These are phyloP conservation scores for Fusarium phyllophilum DNA, from an alignment of 2,329 filamentous ascomycete genomes.

Conservation along the genomic window DNA sequence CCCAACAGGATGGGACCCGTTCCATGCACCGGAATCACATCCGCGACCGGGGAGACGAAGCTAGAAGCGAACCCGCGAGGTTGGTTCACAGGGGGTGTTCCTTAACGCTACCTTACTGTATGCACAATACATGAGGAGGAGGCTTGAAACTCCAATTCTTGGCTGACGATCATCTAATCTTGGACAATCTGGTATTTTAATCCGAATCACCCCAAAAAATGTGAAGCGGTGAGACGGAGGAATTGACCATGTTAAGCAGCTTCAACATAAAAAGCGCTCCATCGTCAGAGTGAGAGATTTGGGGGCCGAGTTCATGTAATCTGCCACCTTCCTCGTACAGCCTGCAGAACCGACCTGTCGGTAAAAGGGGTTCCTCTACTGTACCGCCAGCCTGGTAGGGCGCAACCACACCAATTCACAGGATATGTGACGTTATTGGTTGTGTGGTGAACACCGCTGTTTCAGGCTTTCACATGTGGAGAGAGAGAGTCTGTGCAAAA, in stretches of 20 bases:
- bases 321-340: conserved; percentile 13
- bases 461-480: not conserved
- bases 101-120: not conserved
- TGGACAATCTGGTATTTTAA: conserved; percentile 4
- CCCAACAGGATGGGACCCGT: conserved; percentile 15
- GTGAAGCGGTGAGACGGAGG: conserved; percentile 23
- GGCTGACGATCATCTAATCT: not conserved
- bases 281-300: not conserved
- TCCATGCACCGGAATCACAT: conserved; percentile 22
- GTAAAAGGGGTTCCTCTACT: conserved; percentile 15
- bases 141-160: conserved; percentile 4
- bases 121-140: not conserved
- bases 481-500: not conserved
- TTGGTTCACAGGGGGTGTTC: not conserved
- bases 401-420: not conserved
- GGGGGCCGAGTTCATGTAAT: not conserved
- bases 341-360: conserved; percentile 17
- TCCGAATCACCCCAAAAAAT: not conserved
- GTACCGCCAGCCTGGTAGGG: conserved; percentile 21
- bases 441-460: conserved; percentile 21
- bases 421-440: not conserved
- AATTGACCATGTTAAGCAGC: not conserved
- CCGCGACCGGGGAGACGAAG: conserved; percentile 6
- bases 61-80: not conserved
- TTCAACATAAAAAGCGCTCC: not conserved